Evolutionary conservation across 306 rosid genomes (phyloP), one percentile per base, ranked within the genome.

Genomic region (Castanospermum australe): DNA sequence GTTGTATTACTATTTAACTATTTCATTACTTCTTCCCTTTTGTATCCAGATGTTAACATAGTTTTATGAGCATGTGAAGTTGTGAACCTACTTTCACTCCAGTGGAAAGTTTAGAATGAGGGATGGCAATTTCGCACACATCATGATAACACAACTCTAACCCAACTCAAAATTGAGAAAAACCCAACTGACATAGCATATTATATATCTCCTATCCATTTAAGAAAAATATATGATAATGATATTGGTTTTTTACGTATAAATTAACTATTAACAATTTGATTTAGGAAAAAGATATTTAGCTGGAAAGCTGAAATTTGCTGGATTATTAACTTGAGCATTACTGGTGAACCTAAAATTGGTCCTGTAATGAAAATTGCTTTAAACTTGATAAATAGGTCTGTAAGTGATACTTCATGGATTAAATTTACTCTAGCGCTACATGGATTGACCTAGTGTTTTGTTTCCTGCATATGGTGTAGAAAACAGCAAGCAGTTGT

Each of bases 401-500:
- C 62, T 47, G 35, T 33, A 17, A 50, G 11, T 62, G 72, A 76
- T 61, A 61, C 47, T 38, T 30, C 2, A 22, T 48, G 77, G 35
- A 60, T 72, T 38, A 20, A 11, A 28, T 50, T 79, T 74, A 36
- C 62, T 45, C 38, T 13, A 28, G 59, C 21, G 25, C 60, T 66
- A 30, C 55, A 28, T 10, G 2, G 36, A 47, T 76, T 78, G 73
- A 71, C 65, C 36, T 63, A 22, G 39, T 71, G 39, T 71, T 21
- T 63, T 25, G 3, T 63, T 22, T 54, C 32, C 17, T 82, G 38
- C 42, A 44, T 52, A 56, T 54, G 80, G 72, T 76, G 66, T 60
- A 45, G 41, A 38, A 55, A 64, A 51, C 13, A 55, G 45, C 9
- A 48, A 71, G 69, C 54, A 6, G 33, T 11, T 65, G 13, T 64